Percentiles rank a stretch among this genome's conserved stretches.
These are phyloP conservation scores for Apiotrichum brassicae DNA, from an alignment of 1,284 basidiomycete species.

Conservation along the genomic window DNA sequence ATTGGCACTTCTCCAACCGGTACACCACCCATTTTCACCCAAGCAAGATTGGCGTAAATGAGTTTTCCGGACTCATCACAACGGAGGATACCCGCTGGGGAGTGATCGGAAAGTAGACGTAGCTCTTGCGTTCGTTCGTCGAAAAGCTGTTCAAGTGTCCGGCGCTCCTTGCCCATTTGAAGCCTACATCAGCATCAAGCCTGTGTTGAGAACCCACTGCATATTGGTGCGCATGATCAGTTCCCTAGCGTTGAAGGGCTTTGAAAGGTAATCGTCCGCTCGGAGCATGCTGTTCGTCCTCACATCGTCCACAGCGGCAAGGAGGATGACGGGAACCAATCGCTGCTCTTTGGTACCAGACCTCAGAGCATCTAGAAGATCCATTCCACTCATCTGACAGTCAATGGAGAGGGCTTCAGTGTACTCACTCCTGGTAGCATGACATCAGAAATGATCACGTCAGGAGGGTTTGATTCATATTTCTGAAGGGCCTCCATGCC, in stretches of 20 bases:
- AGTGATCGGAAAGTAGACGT: conserved; percentile 35
- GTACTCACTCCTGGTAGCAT: conserved; percentile 45
- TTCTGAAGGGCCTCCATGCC: conserved; percentile 45
- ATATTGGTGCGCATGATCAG: conserved; percentile 46
- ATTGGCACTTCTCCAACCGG: conserved; percentile 14
- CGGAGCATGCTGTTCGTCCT: conserved; percentile 25
- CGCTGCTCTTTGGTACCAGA: conserved; percentile 14
- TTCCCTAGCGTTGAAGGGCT: conserved; percentile 45
- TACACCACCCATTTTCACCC: conserved; percentile 29
- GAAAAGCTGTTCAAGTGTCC: conserved; percentile 36
- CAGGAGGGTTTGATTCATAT: conserved; percentile 20
- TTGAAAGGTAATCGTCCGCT: conserved; percentile 46
- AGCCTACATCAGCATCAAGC: conserved; percentile 8
- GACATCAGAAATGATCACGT: conserved; percentile 47
- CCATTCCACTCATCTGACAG: conserved; percentile 36
- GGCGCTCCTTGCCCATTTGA: conserved; percentile 39
- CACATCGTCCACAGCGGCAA: conserved; percentile 38
- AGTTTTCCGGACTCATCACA: conserved; percentile 22
- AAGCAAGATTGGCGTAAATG: conserved; percentile 28
- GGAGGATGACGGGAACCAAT: conserved; percentile 36
- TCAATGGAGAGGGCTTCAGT: conserved; percentile 30
- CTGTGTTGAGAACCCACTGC: conserved; percentile 32
- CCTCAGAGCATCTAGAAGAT: conserved; percentile 27
- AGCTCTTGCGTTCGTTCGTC: conserved; percentile 40
- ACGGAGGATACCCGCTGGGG: conserved; percentile 39